Base-by-base conservation (phyloP, 2,329 filamentous ascomycete species). In the Zalaria obscura region DNA sequence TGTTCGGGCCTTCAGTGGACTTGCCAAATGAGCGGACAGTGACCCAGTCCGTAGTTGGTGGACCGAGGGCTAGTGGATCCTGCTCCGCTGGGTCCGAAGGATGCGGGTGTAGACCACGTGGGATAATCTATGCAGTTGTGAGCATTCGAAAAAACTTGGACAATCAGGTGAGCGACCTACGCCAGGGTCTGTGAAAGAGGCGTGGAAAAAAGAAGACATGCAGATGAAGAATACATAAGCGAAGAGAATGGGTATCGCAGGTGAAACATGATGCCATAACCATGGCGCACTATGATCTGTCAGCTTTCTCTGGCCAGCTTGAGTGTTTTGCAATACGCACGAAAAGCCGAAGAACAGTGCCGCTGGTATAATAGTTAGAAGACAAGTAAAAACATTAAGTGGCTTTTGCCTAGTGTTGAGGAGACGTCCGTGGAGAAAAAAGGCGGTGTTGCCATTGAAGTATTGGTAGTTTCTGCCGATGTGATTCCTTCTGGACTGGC, bases 151-250 rank as follows among this genome's bases (percentile, higher is more conserved):
- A 32, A n/a, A 32, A 8, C 7, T 36, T 32, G n/a, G 27, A 11
- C n/a, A 27, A 41, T 11, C 31, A 36, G 28, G 5, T 29, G 18
- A 35, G 25, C 46, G 31, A 74, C 84, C 72, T 73, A 93, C 87
- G 43, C 91, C 91, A 27, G 91, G 89, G 62, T 98, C 89, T 36
- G 89, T 83, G 40, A 83, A 73, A 3, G 91, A 95, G 3, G 89
- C 91, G 63, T 95, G 89, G 42, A 95, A 55, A 56, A 96, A 98
- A 3, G 91, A 96, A 25, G 88, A 94, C 38, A 95, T 69, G 62
- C 84, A 93, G 27, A 98, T 70, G 58, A 83, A 88, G 54, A 86
- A 86, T n/a, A 95, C 56, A 58, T 98, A 98, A 40, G 78, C 88
- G 64, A 93, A 96, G 35, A 85, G 62, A 51, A 96, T 76, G 40